A percentile compares a stretch with the other conserved stretches of the same genome.
Conservation (phyloP, 352 stramenopile genomes). For the Phytophthora uliginosa region DNA sequence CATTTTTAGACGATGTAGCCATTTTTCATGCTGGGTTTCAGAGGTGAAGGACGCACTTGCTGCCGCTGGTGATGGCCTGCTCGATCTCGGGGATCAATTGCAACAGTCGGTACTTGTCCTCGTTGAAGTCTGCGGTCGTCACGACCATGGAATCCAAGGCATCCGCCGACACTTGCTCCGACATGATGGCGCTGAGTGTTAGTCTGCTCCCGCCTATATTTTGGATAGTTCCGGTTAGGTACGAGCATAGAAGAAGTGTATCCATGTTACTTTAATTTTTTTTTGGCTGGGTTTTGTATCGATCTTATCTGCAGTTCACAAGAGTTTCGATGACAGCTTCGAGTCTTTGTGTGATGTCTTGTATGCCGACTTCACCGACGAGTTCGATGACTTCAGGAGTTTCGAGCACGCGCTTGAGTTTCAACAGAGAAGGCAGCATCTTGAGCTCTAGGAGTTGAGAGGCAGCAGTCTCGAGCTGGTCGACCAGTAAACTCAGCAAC, state of each 20-base stretch:
- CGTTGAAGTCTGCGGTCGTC: conserved; percentile 60
- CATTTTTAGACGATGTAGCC: conserved; percentile 4
- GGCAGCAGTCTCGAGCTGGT: conserved; percentile 47
- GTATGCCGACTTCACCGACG: conserved; percentile 24
- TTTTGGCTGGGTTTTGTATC: background rate
- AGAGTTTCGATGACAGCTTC: conserved; percentile 46
- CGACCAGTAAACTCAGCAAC: conserved; percentile 57
- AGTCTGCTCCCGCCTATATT: conserved; percentile 7
- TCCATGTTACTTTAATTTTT: background rate
- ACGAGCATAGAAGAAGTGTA: conserved; percentile 9
- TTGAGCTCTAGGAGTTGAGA: conserved; percentile 56
- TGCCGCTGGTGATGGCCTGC: conserved; percentile 53
- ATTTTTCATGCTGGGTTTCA: background rate
- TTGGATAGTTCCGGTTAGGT: conserved; percentile 20
- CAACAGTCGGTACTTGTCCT: conserved; percentile 67
- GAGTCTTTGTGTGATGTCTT: conserved; percentile 48
- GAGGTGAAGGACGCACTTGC: conserved; percentile 40
- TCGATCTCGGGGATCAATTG: conserved; percentile 79
- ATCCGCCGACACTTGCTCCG: conserved; percentile 18
- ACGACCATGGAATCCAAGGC: conserved; percentile 52
- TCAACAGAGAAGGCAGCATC: conserved; percentile 36
- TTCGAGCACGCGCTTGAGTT: conserved; percentile 48
- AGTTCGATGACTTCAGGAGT: conserved; percentile 16
- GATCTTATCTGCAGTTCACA: conserved; percentile 29
- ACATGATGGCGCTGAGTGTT: conserved; percentile 26